Evolutionary conservation across 1,284 basidiomycete genomes (phyloP).

Genomic region (Leccinum subspadiceum): DNA sequence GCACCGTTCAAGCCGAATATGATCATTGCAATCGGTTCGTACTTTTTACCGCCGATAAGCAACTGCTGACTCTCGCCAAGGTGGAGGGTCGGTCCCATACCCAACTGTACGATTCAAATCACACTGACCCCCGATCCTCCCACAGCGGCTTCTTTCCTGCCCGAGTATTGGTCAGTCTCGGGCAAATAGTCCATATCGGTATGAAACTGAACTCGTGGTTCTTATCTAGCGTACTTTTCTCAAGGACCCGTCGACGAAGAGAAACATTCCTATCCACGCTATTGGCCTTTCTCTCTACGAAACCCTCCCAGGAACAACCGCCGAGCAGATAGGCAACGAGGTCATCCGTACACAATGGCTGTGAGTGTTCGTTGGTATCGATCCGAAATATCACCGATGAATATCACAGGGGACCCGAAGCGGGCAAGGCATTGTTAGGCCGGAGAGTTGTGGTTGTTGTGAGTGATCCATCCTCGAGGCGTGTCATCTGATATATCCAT

Average conservation of each 20-base stretch:
- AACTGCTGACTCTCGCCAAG: constrained; percentile 35
- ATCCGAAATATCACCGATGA: constrained; percentile 8
- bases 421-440: constrained; percentile 74
- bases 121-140: constrained; percentile 17
- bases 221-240: constrained; percentile 75
- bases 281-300: constrained; percentile 94
- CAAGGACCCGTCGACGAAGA: constrained; percentile 69
- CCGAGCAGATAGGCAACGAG: constrained; percentile 78
- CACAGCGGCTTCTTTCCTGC: constrained; percentile 91
- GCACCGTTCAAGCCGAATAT: constrained; percentile 75
- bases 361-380: constrained; percentile 49
- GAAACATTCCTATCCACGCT: constrained; percentile 86
- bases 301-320: constrained; percentile 71
- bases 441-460: constrained; percentile 82
- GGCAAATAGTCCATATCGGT: background rate
- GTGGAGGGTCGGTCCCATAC: constrained; percentile 67
- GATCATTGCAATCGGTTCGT: constrained; percentile 76
- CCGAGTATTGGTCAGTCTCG: constrained; percentile 69
- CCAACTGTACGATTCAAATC: constrained; percentile 7
- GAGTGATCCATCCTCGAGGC: constrained; percentile 33
- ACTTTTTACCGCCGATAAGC: background rate
- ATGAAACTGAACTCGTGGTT: background rate
- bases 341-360: constrained; percentile 92
- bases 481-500: constrained; percentile 12
- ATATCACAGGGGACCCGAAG: constrained; percentile 53